Evolutionary conservation across 2,329 filamentous ascomycete genomes (phyloP).

Genomic region (Anisogramma anomala): DNA sequence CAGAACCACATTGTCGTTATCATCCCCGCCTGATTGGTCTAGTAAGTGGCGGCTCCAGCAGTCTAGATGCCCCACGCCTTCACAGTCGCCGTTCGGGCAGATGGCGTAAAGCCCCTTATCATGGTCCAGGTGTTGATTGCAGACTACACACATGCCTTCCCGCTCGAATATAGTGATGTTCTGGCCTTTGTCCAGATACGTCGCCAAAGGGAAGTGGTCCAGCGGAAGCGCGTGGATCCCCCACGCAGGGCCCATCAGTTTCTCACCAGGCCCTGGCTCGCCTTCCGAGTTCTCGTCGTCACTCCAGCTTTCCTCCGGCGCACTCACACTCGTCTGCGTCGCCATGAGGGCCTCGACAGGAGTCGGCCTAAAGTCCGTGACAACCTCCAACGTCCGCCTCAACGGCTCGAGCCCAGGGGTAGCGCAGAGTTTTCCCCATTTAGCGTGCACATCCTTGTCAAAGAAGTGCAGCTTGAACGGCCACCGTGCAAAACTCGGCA

Average conservation of each 20-base stretch:
- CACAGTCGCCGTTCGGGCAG: conserved; percentile 42
- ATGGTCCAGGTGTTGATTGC: conserved; percentile 32
- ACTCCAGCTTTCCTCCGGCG: background rate
- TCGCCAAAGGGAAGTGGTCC: conserved; percentile 42
- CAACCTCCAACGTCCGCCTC: conserved; percentile 37
- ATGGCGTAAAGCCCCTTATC: conserved; percentile 43
- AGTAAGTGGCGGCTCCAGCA: conserved; percentile 48
- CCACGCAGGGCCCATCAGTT: conserved; percentile 18
- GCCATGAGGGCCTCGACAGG: background rate
- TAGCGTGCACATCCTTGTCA: conserved; percentile 50
- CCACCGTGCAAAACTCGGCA: conserved; percentile 72
- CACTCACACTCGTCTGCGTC: background rate
- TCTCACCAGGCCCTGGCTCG: background rate
- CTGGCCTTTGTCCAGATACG: conserved; percentile 44
- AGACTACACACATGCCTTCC: conserved; percentile 44
- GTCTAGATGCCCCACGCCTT: conserved; percentile 46
- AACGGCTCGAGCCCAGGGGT: conserved; percentile 34
- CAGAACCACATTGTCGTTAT: conserved; percentile 37
- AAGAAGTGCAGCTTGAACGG: conserved; percentile 76
- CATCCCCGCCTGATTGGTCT: conserved; percentile 20
- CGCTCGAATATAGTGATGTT: conserved; percentile 44
- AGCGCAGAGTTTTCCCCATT: conserved; percentile 53
- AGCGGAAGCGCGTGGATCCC: conserved; percentile 44
- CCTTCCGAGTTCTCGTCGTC: conserved; percentile 1
- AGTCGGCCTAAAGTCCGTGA: conserved; percentile 40